Evolutionary conservation across 331 rosid species (phyloP).

Genomic region (Quercus lobata): DNA sequence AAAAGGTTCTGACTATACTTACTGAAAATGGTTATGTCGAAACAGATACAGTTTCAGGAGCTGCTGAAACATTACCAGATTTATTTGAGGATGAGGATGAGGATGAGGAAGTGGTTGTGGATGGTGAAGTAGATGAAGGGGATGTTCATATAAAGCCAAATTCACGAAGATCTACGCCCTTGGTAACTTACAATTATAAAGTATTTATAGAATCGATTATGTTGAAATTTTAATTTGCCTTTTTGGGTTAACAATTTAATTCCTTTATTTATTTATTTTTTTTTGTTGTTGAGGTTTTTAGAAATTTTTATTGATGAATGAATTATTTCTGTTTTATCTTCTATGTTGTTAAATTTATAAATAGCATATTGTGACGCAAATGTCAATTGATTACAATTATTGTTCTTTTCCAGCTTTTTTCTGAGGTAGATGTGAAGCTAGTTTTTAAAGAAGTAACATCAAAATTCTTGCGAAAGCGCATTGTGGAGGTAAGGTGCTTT

Average conservation of each 20-base stretch:
- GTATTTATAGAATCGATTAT: too few relatives aligned
- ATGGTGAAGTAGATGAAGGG: conserved; percentile 98
- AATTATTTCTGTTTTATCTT: not conserved
- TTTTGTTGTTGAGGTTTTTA: not conserved
- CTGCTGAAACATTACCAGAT: conserved; percentile 53
- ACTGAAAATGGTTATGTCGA: conserved; percentile 78
- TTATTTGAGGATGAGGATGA: conserved; percentile 87
- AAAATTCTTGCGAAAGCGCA: conserved; percentile 74
- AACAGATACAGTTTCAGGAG: conserved; percentile 38
- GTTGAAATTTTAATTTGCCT: not conserved
- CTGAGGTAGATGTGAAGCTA: conserved; percentile 95
- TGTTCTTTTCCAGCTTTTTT: conserved; percentile 53
- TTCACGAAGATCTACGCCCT: conserved; percentile 46
- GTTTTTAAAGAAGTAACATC: conserved; percentile 95
- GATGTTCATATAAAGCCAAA: conserved; percentile 95
- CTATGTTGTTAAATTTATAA: not conserved
- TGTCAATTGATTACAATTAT: not conserved
- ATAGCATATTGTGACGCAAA: not conserved
- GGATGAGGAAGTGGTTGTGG: conserved; percentile 92
- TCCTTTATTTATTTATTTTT: not conserved
- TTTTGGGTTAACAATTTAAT: not conserved
- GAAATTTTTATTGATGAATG: not conserved
- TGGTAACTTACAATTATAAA: conserved; percentile 34
- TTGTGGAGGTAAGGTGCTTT: conserved; percentile 75
- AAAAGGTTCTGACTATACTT: conserved; percentile 66